Conservation (phyloP, 2,329 filamentous ascomycete genomes). For the Aspergillus brasiliensis region DNA sequence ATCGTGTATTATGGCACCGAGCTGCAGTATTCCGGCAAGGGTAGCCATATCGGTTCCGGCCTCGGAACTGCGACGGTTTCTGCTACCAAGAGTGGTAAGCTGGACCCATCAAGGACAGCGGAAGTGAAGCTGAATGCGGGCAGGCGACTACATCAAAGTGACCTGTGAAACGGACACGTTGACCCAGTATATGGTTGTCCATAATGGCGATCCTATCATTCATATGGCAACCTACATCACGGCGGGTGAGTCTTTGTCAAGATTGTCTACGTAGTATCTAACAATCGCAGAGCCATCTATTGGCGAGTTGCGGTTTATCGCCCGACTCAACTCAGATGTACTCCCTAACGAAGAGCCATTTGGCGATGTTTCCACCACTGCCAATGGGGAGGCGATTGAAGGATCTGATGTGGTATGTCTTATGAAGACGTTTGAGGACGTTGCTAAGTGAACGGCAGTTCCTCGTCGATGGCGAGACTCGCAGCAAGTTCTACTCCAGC, state of each 20-base stretch:
- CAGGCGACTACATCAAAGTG: conserved; percentile 59
- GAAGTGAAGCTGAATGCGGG: background rate
- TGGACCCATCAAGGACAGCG: background rate
- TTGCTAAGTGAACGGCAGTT: conserved; percentile 37
- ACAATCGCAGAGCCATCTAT: conserved; percentile 49
- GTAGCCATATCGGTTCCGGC: conserved; percentile 62
- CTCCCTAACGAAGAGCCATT: conserved; percentile 58
- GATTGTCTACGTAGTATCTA: background rate
- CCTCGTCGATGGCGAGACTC: conserved; percentile 62
- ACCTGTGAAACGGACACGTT: conserved; percentile 62
- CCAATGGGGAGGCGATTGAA: conserved; percentile 57
- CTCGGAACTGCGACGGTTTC: conserved; percentile 61
- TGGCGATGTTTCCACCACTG: conserved; percentile 58
- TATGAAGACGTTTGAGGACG: background rate
- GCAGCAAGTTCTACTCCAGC: conserved; percentile 71
- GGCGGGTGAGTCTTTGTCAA: conserved; percentile 32
- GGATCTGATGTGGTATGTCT: conserved; percentile 54
- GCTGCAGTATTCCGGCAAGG: conserved; percentile 56
- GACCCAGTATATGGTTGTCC: conserved; percentile 66
- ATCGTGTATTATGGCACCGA: conserved; percentile 63
- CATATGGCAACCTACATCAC: conserved; percentile 66
- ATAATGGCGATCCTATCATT: conserved; percentile 61
- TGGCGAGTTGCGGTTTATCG: conserved; percentile 66
- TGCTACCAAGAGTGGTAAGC: conserved; percentile 41
- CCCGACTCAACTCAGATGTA: conserved; percentile 56